These are phyloP conservation scores for Heterobasidion annosum DNA, from an alignment of 1,284 basidiomycete genomes.

Conservation along the genomic window DNA sequence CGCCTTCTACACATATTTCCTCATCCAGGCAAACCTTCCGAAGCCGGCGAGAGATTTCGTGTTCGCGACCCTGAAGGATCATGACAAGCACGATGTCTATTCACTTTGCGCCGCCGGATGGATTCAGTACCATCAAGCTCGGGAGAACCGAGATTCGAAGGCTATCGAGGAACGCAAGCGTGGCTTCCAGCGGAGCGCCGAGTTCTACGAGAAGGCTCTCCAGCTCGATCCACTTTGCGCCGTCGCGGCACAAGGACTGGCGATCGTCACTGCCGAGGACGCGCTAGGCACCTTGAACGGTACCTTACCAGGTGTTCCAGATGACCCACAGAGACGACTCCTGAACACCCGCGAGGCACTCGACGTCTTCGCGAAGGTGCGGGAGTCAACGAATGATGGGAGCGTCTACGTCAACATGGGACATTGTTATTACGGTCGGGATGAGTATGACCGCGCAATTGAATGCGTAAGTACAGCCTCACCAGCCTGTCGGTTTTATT, in stretches of 20 bases:
- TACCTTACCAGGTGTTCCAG: conserved; percentile 35
- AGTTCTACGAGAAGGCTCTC: conserved; percentile 87
- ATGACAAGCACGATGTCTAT: conserved; percentile 83
- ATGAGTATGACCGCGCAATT: conserved; percentile 90
- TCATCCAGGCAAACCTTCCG: conserved; percentile 63
- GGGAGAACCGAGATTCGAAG: conserved; percentile 65
- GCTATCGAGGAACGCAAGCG: conserved; percentile 66
- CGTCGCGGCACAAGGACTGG: conserved; percentile 87
- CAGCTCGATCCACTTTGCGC: conserved; percentile 77
- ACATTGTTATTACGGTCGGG: conserved; percentile 84
- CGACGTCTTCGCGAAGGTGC: conserved; percentile 80
- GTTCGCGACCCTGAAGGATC: conserved; percentile 73
- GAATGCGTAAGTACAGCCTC: conserved; percentile 68
- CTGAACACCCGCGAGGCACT: conserved; percentile 79
- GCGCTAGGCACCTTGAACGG: conserved; percentile 60
- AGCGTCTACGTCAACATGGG: conserved; percentile 93
- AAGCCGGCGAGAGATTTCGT: conserved; percentile 83
- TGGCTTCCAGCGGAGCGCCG: conserved; percentile 74
- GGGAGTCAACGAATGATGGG: conserved; percentile 78
- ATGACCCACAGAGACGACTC: conserved; percentile 56
- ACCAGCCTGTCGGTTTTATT: conserved; percentile 1
- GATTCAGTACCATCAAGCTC: conserved; percentile 76
- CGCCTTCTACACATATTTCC: conserved; percentile 83
- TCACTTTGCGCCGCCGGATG: conserved; percentile 83
- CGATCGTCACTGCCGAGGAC: conserved; percentile 88